Base-by-base conservation (phyloP, 202 grass and related monocot species). In the Digitaria exilis region DNA sequence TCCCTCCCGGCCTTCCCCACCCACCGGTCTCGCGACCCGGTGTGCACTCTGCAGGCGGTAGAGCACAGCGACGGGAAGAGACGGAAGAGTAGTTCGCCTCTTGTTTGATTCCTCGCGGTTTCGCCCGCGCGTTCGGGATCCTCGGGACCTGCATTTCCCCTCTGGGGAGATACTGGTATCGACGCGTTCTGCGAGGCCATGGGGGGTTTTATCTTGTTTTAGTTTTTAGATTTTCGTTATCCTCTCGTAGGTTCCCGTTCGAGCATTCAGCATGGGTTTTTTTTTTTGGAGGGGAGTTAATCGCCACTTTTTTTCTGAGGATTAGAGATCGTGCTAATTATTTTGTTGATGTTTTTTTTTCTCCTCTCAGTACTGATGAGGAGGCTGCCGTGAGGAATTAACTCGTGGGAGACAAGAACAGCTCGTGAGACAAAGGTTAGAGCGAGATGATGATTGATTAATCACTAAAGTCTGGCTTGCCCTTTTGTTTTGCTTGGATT, bases 361-460 rank as follows among this genome's bases (percentile, higher is more conserved):
- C n/a, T n/a, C 3, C 35, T 37, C n/a, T 61, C 88, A 90, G 88
- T 65, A 45, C 56, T 75, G 17, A 80, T 41, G 84, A 64, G n/a
- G 76, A 73, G 68, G 45, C 61, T 35, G 58, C 66, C 67, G 67
- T 63, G 87, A 77, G 55, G 87, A 77, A 11, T 71, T 64, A 81
- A 65, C 31, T 63, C 51, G 8, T 7, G 74, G 24, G 84, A 76
- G 34, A 54, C 74, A 75, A 76, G n/a, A 41, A 11, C 84, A 65
- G 64, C 69, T 5, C 46, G 45, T 72, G 64, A 90, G 80, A 50
- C 44, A 57, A 76, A 84, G 81, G 84, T 90, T 76, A 84, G 80
- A 31, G 55, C 71, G 76, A 21, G 89, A 65, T 60, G 69, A 87
- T 90, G 76, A 90, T 83, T 84, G 64, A 75, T 87, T 71, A 71